A percentile compares a stretch with the other conserved stretches of the same genome.
These are phyloP conservation scores for Botrytis paeoniae DNA, from an alignment of 2,329 filamentous ascomycete genomes.

Conservation along the genomic window DNA sequence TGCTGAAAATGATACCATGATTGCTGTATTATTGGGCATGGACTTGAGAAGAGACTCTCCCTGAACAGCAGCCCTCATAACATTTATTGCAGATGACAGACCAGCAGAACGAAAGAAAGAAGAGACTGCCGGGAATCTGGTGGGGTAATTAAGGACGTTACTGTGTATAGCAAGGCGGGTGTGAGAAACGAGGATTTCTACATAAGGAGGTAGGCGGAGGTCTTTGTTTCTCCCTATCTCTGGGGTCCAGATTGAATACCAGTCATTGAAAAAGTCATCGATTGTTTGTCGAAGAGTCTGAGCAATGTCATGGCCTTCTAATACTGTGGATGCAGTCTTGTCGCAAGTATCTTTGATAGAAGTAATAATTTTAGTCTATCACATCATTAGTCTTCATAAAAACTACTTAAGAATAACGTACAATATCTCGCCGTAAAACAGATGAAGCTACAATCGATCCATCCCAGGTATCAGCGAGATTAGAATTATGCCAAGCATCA, in stretches of 20 bases:
- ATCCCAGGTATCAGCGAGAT: constrained; percentile 63
- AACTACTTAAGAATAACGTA: constrained; percentile 37
- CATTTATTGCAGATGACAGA: constrained; percentile 69
- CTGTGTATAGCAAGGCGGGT: constrained; percentile 72
- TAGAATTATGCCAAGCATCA: constrained; percentile 65
- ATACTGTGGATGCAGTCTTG: constrained; percentile 46
- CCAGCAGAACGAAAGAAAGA: constrained; percentile 71
- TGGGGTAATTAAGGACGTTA: constrained; percentile 71
- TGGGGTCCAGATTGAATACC: constrained; percentile 61
- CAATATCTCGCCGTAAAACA: constrained; percentile 64
- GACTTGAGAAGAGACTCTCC: constrained; percentile 67
- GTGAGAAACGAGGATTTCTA: constrained; percentile 71
- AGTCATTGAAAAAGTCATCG: constrained; percentile 62
- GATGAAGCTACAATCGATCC: constrained; percentile 70
- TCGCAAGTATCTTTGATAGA: constrained; percentile 60
- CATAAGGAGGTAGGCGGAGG: constrained; percentile 63
- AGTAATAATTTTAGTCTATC: constrained; percentile 53
- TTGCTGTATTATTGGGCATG: constrained; percentile 79
- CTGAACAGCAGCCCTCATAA: constrained; percentile 70
- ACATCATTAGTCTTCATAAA: not conserved
- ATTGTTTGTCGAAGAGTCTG: constrained; percentile 59
- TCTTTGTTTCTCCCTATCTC: constrained; percentile 55
- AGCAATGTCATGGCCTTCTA: constrained; percentile 51
- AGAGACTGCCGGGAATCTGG: constrained; percentile 66
- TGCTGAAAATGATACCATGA: constrained; percentile 74